phyloP scores from a whole-genome alignment of 2,329 filamentous ascomycete genomes.

The Penicillium sp. region DNA sequence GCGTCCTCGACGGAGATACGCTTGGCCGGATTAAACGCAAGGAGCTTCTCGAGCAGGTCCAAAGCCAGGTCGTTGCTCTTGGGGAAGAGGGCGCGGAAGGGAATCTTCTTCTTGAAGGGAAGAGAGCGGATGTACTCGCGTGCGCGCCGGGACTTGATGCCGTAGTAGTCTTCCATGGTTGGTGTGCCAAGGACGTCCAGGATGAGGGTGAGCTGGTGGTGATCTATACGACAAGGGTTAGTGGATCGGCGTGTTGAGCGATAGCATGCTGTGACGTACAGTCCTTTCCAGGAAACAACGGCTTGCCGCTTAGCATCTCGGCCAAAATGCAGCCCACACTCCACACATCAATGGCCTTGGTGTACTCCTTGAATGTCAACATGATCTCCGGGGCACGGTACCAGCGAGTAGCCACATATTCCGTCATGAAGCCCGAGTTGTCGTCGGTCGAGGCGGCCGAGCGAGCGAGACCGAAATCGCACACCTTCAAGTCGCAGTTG shows the following conservation, averaged over 20 bases:
- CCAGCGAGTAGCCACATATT: slow-evolving; percentile 99
- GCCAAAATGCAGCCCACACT: slow-evolving; percentile 97
- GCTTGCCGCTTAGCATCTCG: slow-evolving; percentile 98
- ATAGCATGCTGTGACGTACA: slow-evolving; percentile 61
- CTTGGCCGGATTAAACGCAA: slow-evolving; percentile 98
- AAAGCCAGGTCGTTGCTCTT: slow-evolving; percentile 98
- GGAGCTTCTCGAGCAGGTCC: slow-evolving; percentile 89
- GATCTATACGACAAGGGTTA: slow-evolving; percentile 60
- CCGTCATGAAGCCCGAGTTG: slow-evolving; percentile 99
- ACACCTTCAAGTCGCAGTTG: slow-evolving; percentile 98
- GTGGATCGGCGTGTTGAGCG: neutral
- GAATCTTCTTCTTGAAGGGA: slow-evolving; percentile 99
- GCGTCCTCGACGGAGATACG: slow-evolving; percentile 97
- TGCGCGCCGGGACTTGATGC: slow-evolving; percentile 96
- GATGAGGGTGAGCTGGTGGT: slow-evolving; percentile 96
- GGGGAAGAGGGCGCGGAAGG: slow-evolving; percentile 94
- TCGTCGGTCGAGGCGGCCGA: slow-evolving; percentile 97
- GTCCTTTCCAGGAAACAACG: slow-evolving; percentile 96
- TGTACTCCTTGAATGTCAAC: slow-evolving; percentile 99
- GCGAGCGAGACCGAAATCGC: slow-evolving; percentile 93
- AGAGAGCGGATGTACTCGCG: slow-evolving; percentile 97
- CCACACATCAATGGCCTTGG: slow-evolving; percentile 99
- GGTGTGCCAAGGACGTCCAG: slow-evolving; percentile 96
- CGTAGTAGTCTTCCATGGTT: slow-evolving; percentile 99
- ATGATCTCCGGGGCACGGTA: slow-evolving; percentile 99